phyloP scores from a whole-genome alignment of 768 basidiomycete genomes.

The Leccinellum luteum region DNA sequence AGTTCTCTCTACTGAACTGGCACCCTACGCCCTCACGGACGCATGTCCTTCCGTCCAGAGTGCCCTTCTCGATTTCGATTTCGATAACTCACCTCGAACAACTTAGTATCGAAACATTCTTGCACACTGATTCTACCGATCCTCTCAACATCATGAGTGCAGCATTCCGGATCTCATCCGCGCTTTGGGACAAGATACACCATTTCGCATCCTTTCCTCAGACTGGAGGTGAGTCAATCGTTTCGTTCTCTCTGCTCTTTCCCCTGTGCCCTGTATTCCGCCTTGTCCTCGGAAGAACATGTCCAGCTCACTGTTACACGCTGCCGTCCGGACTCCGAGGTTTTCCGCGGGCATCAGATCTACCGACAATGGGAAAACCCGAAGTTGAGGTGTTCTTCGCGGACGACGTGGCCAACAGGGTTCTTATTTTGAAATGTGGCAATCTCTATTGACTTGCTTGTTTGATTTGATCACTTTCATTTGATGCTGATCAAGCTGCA shows the following conservation, averaged over 20 bases:
- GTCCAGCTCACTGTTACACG: neutral
- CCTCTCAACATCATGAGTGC: slow-evolving; percentile 33
- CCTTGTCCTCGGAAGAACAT: neutral
- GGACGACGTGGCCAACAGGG: neutral
- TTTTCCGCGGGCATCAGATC: neutral
- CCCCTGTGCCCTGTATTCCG: neutral
- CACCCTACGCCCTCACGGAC: slow-evolving; percentile 19
- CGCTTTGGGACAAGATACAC: slow-evolving; percentile 87
- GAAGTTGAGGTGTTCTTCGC: neutral
- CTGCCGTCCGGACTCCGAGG: neutral
- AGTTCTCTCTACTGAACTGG: slow-evolving; percentile 11
- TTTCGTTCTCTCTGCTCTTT: neutral
- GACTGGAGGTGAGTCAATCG: slow-evolving; percentile 68
- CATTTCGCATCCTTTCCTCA: slow-evolving; percentile 91
- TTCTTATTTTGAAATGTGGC: neutral
- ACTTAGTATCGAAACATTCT: slow-evolving; percentile 1
- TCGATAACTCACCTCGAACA: slow-evolving; percentile 12
- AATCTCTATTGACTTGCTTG: neutral
- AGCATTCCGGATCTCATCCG: slow-evolving; percentile 66
- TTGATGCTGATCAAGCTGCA: slow-evolving; percentile 6
- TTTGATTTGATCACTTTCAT: neutral
- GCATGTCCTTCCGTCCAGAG: slow-evolving; percentile 16
- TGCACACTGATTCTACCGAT: neutral
- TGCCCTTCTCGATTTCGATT: slow-evolving; percentile 7
- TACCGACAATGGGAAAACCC: neutral